Percentiles rank a stretch among this genome's conserved stretches.
Evolutionary conservation across 1,284 basidiomycete species (phyloP).

Genomic region (Lentinus polychrous): DNA sequence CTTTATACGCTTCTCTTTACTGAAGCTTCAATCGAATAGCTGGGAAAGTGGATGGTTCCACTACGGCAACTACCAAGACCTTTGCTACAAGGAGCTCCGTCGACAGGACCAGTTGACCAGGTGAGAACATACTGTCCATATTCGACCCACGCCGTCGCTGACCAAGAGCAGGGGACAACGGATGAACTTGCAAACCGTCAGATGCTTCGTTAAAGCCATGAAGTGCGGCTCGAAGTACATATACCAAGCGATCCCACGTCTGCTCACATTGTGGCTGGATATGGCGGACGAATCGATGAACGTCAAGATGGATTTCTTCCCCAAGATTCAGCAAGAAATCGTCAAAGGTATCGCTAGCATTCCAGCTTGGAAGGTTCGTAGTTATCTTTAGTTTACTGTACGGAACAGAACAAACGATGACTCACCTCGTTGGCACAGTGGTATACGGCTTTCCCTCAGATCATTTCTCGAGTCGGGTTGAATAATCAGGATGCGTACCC

Average conservation of each 20-base stretch:
- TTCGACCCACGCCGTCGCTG: conserved; percentile 1
- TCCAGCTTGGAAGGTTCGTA: conserved; percentile 69
- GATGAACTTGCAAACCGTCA: conserved; percentile 60
- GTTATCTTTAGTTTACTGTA: neutral
- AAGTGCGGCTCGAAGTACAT: conserved; percentile 90
- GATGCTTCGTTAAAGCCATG: conserved; percentile 72
- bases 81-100: conserved; percentile 53
- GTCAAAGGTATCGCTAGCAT: conserved; percentile 49
- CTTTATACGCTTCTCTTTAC: neutral
- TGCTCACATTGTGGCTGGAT: conserved; percentile 95
- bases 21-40: conserved; percentile 32
- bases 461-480: conserved; percentile 92
- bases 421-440: conserved; percentile 47
- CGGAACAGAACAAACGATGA: neutral
- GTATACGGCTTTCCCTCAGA: conserved; percentile 95
- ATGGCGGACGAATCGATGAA: conserved; percentile 60
- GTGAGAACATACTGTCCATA: conserved; percentile 29
- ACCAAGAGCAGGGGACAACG: conserved; percentile 49
- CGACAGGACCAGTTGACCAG: conserved; percentile 42
- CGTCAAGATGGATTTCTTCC: conserved; percentile 36
- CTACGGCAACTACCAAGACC: conserved; percentile 84
- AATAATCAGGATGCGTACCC: conserved; percentile 62
- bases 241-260: conserved; percentile 91
- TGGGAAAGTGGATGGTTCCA: conserved; percentile 87
- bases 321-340: conserved; percentile 51